Conservation (phyloP, 1,139 yeast genomes). For the Candida sojae region DNA sequence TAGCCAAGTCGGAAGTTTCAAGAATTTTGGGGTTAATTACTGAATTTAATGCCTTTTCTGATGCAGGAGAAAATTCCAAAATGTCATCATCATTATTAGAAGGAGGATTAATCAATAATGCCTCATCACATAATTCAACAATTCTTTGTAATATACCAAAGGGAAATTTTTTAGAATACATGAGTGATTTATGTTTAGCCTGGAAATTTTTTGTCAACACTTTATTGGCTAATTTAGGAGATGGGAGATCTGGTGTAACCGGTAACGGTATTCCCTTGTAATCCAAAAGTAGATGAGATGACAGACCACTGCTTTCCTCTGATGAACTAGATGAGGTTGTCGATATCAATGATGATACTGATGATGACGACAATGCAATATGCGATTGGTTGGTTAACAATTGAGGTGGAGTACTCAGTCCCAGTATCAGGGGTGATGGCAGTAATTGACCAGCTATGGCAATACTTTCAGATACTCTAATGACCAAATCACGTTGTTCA, state of each 20-base stretch:
- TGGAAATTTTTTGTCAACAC: constrained; percentile 30
- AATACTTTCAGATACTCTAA: constrained; percentile 44
- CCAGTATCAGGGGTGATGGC: constrained; percentile 7
- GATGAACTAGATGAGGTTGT: constrained; percentile 11
- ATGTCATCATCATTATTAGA: constrained; percentile 30
- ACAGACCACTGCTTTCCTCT: constrained; percentile 16
- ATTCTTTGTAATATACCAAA: constrained; percentile 66
- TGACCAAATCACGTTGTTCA: constrained; percentile 67
- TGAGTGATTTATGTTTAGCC: constrained; percentile 19
- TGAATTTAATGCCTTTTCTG: constrained; percentile 62
- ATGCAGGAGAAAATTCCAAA: constrained; percentile 64
- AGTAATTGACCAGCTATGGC: constrained; percentile 15
- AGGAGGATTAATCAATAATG: constrained; percentile 69
- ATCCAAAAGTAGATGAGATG: constrained; percentile 30
- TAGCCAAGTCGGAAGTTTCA: constrained; percentile 64
- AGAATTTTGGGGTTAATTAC: constrained; percentile 34
- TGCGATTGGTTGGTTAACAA: constrained; percentile 11
- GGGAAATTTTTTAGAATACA: constrained; percentile 53
- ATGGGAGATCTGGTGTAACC: constrained; percentile 9
- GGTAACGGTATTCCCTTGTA: constrained; percentile 68
- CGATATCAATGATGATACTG: constrained; percentile 17
- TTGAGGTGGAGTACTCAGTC: constrained; percentile 4
- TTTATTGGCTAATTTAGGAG: constrained; percentile 26
- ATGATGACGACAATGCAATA: constrained; percentile 12
- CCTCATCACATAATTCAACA: constrained; percentile 73